Percentiles rank a stretch among this genome's conserved stretches.
Conservation (phyloP, 1,139 yeast genomes). For the Hyphopichia fennica region DNA sequence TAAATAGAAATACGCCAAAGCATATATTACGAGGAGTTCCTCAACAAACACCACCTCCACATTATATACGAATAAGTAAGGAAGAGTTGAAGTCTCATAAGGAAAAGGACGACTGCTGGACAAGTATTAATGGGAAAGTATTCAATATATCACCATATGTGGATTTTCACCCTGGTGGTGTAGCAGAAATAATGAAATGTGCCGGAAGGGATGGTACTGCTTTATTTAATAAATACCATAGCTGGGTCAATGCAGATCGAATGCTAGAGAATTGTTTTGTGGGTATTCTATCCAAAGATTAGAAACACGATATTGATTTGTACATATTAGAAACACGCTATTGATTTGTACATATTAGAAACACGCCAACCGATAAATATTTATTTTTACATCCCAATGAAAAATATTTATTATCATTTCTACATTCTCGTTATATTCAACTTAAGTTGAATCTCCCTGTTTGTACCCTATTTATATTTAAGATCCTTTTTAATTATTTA, state of each 20-base stretch:
- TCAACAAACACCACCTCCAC: slow-evolving; percentile 43
- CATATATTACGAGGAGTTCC: slow-evolving; percentile 40
- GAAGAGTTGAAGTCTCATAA: slow-evolving; percentile 65
- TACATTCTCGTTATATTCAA: too few species aligned
- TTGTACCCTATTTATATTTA: background rate
- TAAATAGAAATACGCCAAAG: slow-evolving; percentile 39
- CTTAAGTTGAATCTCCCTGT: too few species aligned
- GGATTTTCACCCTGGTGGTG: slow-evolving; percentile 93
- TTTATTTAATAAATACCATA: slow-evolving; percentile 77
- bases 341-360: too few species aligned
- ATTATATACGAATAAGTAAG: slow-evolving; percentile 51
- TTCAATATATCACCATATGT: slow-evolving; percentile 83
- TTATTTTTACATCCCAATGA: too few species aligned
- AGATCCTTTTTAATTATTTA: background rate
- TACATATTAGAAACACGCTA: too few species aligned
- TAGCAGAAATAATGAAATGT: slow-evolving; percentile 68
- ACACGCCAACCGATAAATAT: too few species aligned
- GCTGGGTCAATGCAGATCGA: slow-evolving; percentile 87
- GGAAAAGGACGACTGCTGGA: slow-evolving; percentile 75
- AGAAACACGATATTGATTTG: too few species aligned
- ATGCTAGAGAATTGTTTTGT: slow-evolving; percentile 76
- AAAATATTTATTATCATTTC: too few species aligned
- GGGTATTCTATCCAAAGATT: slow-evolving; percentile 46
- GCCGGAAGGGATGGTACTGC: slow-evolving; percentile 86
- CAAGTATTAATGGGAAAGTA: slow-evolving; percentile 75